Evolutionary conservation across 116 monocot genomes (phyloP).

Genomic region (Papilionanthe hybrid): DNA sequence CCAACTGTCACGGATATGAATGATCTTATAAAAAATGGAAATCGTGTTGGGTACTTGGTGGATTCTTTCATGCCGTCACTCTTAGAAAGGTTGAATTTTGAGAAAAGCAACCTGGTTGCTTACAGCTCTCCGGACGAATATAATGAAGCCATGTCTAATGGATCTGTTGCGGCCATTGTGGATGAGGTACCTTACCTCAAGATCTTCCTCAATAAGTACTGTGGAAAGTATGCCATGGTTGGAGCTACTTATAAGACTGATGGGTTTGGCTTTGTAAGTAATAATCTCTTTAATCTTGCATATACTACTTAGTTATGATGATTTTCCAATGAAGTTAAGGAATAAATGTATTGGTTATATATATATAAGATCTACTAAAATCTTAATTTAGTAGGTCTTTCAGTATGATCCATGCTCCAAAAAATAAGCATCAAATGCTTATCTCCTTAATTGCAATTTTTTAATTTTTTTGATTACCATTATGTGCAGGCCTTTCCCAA

Average conservation of each 20-base stretch:
- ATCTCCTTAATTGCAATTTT: too few species aligned
- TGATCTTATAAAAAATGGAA: constrained; percentile 40
- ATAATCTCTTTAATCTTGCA: not conserved
- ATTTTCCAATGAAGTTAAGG: too few species aligned
- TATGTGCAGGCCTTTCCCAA: constrained; percentile 44
- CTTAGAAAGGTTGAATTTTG: constrained; percentile 34
- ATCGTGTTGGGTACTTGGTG: constrained; percentile 47
- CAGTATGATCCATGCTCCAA: too few species aligned
- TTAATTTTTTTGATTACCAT: not conserved
- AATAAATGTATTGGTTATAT: too few species aligned
- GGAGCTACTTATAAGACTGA: constrained; percentile 32
- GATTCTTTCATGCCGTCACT: constrained; percentile 33
- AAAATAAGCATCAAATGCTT: too few species aligned
- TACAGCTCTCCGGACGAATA: constrained; percentile 52
- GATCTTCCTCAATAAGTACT: constrained; percentile 27
- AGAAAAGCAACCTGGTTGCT: constrained; percentile 20
- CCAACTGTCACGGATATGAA: constrained; percentile 40
- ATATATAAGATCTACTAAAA: too few species aligned
- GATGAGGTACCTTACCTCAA: constrained; percentile 53
- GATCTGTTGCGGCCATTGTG: constrained; percentile 37
- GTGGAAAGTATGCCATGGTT: constrained; percentile 27
- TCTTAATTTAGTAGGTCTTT: too few species aligned
- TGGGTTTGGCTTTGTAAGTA: constrained; percentile 55
- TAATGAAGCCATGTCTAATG: constrained; percentile 38
- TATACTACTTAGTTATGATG: too few species aligned